A percentile compares a stretch with the other conserved stretches of the same genome.
phyloP scores from a whole-genome alignment of 495 filamentous ascomycete species.

The Aspergillus kassunensis region DNA sequence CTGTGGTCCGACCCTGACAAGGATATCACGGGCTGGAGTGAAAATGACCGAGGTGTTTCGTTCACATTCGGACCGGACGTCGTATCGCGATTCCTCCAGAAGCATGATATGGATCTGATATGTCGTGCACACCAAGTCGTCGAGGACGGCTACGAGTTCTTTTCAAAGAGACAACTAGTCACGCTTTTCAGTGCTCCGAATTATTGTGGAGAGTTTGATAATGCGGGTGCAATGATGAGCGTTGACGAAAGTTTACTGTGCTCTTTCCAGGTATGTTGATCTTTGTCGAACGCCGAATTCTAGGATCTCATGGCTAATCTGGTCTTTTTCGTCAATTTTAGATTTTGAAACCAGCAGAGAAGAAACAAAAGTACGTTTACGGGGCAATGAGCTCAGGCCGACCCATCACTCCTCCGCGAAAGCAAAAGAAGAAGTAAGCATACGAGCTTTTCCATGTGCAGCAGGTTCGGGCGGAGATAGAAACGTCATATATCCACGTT shows the following conservation, averaged over 20 bases:
- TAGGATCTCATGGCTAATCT: neutral
- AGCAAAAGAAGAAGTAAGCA: slow-evolving; percentile 82
- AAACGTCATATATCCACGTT: slow-evolving; percentile 25
- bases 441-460: slow-evolving; percentile 80
- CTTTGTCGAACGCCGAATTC: slow-evolving; percentile 1
- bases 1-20: slow-evolving; percentile 99
- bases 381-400: slow-evolving; percentile 82
- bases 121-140: slow-evolving; percentile 99
- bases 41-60: slow-evolving; percentile 97
- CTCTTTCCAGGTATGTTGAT: slow-evolving; percentile 94
- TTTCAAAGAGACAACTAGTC: slow-evolving; percentile 96
- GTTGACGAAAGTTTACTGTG: slow-evolving; percentile 98
- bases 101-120: slow-evolving; percentile 99
- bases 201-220: slow-evolving; percentile 99
- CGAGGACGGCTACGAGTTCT: slow-evolving; percentile 99
- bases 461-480: slow-evolving; percentile 96
- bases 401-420: slow-evolving; percentile 86
- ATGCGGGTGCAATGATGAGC: slow-evolving; percentile 99
- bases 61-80: slow-evolving; percentile 99
- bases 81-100: slow-evolving; percentile 96
- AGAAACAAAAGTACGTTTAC: slow-evolving; percentile 99
- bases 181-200: slow-evolving; percentile 98
- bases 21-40: slow-evolving; percentile 99
- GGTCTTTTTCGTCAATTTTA: slow-evolving; percentile 28
- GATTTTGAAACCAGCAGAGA: slow-evolving; percentile 99